Conservation (phyloP, 768 basidiomycete genomes). For the Leccinum subtestaceum region DNA sequence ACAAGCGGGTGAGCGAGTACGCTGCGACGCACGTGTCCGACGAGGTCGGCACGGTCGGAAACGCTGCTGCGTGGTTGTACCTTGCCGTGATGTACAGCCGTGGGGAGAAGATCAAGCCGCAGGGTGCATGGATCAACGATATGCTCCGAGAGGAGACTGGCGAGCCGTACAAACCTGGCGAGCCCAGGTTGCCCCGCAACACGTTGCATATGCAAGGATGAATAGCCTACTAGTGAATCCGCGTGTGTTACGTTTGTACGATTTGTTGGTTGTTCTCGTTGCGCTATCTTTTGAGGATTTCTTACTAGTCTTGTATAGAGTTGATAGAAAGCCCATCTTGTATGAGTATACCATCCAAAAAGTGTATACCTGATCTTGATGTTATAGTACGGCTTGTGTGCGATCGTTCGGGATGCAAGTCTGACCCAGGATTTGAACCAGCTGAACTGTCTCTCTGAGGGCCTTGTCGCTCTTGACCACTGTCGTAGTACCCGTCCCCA, state of each 20-base stretch:
- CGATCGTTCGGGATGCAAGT: too few species aligned
- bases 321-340: constrained; percentile 9
- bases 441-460: too few species aligned
- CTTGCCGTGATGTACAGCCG: constrained; percentile 79
- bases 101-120: constrained; percentile 73
- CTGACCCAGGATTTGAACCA: too few species aligned
- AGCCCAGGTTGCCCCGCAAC: constrained; percentile 70
- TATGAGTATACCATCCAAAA: constrained; percentile 8
- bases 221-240: constrained; percentile 1
- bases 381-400: neutral
- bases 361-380: constrained; percentile 2
- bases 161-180: constrained; percentile 61
- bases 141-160: constrained; percentile 72
- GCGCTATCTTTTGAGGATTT: neutral
- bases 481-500: too few species aligned
- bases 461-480: too few species aligned
- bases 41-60: constrained; percentile 83
- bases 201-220: constrained; percentile 48
- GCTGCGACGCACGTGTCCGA: constrained; percentile 78
- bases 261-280: constrained; percentile 1
- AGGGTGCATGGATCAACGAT: constrained; percentile 85
- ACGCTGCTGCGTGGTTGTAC: constrained; percentile 63
- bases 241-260: constrained; percentile 8
- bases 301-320: constrained; percentile 1
- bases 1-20: constrained; percentile 59